phyloP scores from a whole-genome alignment of 1,284 basidiomycete genomes.

The Cystobasidiaceae sp. region DNA sequence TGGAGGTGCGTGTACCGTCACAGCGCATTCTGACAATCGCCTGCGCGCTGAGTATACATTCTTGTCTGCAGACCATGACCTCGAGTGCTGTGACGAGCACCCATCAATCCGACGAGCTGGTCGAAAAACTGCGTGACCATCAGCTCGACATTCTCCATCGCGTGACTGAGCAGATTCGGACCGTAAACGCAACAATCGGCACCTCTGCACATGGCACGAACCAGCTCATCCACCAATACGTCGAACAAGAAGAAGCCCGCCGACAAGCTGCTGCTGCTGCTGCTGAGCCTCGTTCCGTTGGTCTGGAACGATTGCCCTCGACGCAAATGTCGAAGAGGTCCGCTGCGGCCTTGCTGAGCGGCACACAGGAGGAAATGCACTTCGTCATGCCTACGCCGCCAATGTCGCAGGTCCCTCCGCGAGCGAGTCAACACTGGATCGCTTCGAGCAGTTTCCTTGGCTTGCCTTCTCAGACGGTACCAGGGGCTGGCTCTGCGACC shows the following conservation, averaged over 20 bases:
- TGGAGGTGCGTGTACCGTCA: background rate
- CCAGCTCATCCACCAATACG: background rate
- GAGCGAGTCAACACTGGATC: too few species aligned
- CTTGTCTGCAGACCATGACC: background rate
- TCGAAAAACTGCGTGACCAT: background rate
- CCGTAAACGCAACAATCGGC: slow-evolving; percentile 3
- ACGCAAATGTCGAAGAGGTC: background rate
- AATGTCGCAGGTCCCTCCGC: background rate
- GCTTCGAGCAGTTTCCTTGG: too few species aligned
- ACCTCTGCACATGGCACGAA: background rate
- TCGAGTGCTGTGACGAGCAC: background rate
- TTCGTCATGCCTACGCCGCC: slow-evolving; percentile 3
- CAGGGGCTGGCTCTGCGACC: too few species aligned
- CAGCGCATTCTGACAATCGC: background rate
- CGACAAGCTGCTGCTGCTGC: background rate
- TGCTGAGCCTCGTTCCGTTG: background rate
- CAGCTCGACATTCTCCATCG: slow-evolving; percentile 12
- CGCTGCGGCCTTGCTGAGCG: background rate
- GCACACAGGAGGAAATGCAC: background rate
- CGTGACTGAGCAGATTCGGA: slow-evolving; percentile 1
- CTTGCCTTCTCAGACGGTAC: too few species aligned
- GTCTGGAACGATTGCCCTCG: background rate
- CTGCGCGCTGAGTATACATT: background rate
- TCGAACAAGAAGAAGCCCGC: background rate
- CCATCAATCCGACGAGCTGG: background rate